Evolutionary conservation across 2,329 filamentous ascomycete genomes (phyloP).

Genomic region (Sclerotinia glacialis): DNA sequence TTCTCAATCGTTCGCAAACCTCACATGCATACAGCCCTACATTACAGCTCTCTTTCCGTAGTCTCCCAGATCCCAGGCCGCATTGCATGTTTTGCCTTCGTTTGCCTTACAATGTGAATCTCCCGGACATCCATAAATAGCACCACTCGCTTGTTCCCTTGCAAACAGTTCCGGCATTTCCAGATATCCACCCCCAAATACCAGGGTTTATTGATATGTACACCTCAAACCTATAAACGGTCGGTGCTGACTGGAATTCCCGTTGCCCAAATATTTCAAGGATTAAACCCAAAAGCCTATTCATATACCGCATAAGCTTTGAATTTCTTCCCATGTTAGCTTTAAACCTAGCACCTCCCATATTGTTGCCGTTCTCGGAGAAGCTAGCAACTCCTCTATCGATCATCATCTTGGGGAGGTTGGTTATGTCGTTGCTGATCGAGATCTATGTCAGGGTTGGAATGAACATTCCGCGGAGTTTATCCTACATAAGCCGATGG

Average conservation of each 20-base stretch:
- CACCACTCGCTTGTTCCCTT: background rate
- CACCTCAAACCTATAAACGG: background rate
- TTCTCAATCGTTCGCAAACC: background rate
- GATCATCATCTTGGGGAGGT: background rate
- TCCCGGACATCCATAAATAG: constrained; percentile 12
- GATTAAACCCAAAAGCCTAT: background rate
- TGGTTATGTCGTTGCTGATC: background rate
- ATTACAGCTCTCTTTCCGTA: background rate
- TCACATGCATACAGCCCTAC: background rate
- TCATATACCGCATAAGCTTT: constrained; percentile 5
- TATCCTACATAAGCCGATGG: constrained; percentile 1
- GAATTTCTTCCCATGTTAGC: background rate
- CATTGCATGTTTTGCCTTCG: background rate
- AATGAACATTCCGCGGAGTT: background rate
- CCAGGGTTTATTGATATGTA: background rate
- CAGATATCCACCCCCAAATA: background rate
- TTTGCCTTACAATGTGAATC: background rate
- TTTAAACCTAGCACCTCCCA: background rate
- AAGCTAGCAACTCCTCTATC: background rate
- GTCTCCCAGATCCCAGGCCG: background rate
- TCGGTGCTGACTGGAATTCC: background rate
- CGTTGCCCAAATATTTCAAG: background rate
- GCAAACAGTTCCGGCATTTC: background rate
- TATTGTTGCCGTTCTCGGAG: background rate
- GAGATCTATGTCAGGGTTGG: background rate